A percentile compares a stretch with the other conserved stretches of the same genome.
These are phyloP conservation scores for Spergularia azorica DNA, from an alignment of 179 eudicot genomes.

Conservation along the genomic window DNA sequence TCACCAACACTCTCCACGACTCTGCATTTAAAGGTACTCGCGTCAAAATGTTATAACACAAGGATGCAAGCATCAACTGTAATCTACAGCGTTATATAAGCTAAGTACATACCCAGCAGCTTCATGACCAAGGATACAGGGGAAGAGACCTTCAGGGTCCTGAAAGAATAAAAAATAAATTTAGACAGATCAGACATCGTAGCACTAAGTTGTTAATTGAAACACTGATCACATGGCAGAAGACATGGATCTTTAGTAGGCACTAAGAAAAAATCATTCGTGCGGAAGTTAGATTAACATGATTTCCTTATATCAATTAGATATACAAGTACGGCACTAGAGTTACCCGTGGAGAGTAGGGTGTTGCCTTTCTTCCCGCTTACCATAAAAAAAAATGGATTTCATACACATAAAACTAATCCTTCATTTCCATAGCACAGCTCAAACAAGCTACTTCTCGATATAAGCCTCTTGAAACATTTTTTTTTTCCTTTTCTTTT, in stretches of 20 bases:
- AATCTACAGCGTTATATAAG: not conserved
- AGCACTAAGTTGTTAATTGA: not conserved
- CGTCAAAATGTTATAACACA: not conserved
- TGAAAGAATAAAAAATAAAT: conserved; percentile 21
- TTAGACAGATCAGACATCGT: not conserved
- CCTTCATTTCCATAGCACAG: too few relatives aligned
- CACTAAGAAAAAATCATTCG: not conserved
- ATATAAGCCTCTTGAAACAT: too few relatives aligned
- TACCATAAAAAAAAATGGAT: too few relatives aligned
- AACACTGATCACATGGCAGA: not conserved
- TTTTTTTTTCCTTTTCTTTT: too few relatives aligned
- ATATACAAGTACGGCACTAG: too few relatives aligned
- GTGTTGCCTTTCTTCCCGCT: too few relatives aligned
- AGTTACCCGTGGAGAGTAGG: too few relatives aligned
- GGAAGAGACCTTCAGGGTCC: conserved; percentile 99
- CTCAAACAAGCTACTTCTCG: too few relatives aligned
- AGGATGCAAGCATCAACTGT: not conserved
- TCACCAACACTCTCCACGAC: conserved; percentile 99
- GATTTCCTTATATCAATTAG: too few relatives aligned
- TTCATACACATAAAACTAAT: too few relatives aligned
- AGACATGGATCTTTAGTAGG: not conserved
- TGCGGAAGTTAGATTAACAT: too few relatives aligned
- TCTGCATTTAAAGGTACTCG: conserved; percentile 37
- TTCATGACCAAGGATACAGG: conserved; percentile 98
- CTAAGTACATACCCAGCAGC: conserved; percentile 84